Base-by-base conservation (phyloP, 2,329 filamentous ascomycete species). In the Aspergillus fischeri region DNA sequence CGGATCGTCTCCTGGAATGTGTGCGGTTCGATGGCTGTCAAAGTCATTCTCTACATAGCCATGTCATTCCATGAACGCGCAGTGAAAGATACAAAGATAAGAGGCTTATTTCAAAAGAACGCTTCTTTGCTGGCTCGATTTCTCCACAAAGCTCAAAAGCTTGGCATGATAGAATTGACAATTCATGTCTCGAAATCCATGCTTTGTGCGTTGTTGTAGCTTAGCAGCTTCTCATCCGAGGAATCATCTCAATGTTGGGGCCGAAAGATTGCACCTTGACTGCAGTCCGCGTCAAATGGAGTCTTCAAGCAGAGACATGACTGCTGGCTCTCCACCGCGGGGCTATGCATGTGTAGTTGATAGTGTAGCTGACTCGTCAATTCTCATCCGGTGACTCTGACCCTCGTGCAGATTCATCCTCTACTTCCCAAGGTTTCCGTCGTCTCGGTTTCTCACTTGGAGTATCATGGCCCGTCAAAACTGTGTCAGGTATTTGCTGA, bases 381-480 rank as follows among this genome's bases (percentile, higher is more conserved):
- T 24, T 14, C 7, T 24, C 11, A 45, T 25, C 29, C 55, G 24
- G 38, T 28, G 28, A 49, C 27, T 53, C 25, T 47, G 50, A 29
- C n/a, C 28, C 25, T 41, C 54, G 27, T 28, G 35, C 24, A 35
- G 49, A 55, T 54, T 53, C 52, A 58, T 72, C 73, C 17, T 83
- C 80, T 65, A 80, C 89, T 77, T 96, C 92, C 92, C 92, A 97
- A 1, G 92, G 92, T 74, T 89, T 89, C 68, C 75, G 80, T 64
- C 86, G 78, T 63, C 74, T 78, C n/a, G 77, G 68, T 24, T 78
- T 79, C n/a, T 76, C 78, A 54, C 80, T 78, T 51, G 79, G 72
- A 24, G 82, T 83, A 59, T 89, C 87, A 59, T 90, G 83, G 4
- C 88, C 88, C 54, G 86, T 81, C 21, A 92, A 79, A 4, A 96